Conservation (phyloP, 495 filamentous ascomycete genomes). For the Penicillium pancosmium region DNA sequence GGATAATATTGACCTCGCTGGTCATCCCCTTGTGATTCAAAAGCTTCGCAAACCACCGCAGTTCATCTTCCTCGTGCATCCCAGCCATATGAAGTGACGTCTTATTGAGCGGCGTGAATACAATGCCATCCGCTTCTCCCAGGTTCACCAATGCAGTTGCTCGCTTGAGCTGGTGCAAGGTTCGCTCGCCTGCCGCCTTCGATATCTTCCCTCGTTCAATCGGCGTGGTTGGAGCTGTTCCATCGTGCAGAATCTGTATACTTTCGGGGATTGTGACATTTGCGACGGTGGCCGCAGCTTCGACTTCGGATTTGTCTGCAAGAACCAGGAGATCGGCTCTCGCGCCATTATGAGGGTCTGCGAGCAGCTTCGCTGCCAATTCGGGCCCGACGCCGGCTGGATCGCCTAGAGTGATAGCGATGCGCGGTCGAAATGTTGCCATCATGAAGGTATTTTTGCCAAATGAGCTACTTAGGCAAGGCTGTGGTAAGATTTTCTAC, state of each 20-base stretch:
- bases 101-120: constrained; percentile 18
- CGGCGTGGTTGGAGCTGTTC: background rate
- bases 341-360: constrained; percentile 7
- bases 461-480: background rate
- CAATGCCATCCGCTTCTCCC: constrained; percentile 12
- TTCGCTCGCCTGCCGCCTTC: constrained; percentile 9
- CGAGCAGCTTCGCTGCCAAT: constrained; percentile 13
- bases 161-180: constrained; percentile 10
- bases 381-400: constrained; percentile 15
- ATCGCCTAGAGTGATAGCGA: constrained; percentile 14
- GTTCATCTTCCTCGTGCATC: constrained; percentile 18
- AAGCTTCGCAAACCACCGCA: constrained; percentile 19
- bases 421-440: constrained; percentile 8
- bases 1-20: constrained; percentile 17
- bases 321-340: constrained; percentile 10
- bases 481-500: background rate
- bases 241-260: constrained; percentile 12
- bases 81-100: constrained; percentile 16
- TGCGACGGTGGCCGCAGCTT: constrained; percentile 6
- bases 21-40: constrained; percentile 11
- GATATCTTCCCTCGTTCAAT: constrained; percentile 13
- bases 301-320: constrained; percentile 10
- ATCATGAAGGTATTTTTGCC: background rate
- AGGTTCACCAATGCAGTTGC: constrained; percentile 7
- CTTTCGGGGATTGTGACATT: constrained; percentile 7